Conservation (phyloP, 139 green algal genomes). For the Tetradesmus lagerheimii region DNA sequence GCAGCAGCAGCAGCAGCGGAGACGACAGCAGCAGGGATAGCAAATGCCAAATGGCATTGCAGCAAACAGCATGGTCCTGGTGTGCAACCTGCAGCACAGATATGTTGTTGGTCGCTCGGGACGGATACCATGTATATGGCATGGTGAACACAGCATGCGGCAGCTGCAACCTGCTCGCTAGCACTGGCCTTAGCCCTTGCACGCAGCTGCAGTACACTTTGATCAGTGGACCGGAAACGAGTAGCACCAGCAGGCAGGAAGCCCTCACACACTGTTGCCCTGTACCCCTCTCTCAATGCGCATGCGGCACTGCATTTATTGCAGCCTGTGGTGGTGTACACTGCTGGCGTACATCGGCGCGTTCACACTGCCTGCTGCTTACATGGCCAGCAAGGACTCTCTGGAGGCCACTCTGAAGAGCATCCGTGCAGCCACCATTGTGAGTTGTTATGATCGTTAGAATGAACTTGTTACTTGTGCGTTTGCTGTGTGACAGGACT, state of each 20-base stretch:
- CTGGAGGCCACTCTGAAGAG: neutral
- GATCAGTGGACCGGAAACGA: too few species aligned
- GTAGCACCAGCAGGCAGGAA: too few species aligned
- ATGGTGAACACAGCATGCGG: neutral
- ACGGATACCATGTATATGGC: too few species aligned
- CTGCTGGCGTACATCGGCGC: constrained; percentile 37
- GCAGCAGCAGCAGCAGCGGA: neutral
- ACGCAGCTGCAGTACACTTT: neutral
- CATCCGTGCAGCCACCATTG: constrained; percentile 23
- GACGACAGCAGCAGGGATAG: neutral
- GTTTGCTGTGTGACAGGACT: too few species aligned
- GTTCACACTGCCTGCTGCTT: constrained; percentile 31
- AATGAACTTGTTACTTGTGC: too few species aligned
- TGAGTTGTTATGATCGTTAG: too few species aligned
- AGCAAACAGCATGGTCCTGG: neutral
- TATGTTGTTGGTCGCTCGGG: too few species aligned
- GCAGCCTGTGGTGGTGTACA: constrained; percentile 32
- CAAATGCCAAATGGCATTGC: neutral
- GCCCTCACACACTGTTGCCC: too few species aligned
- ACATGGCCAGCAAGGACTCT: neutral
- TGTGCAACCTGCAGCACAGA: neutral
- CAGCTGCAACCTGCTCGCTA: neutral
- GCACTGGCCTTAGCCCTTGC: neutral
- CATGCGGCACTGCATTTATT: neutral
- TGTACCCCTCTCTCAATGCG: too few species aligned